Evolutionary conservation across 257 asterid species (phyloP).

Genomic region (Avicennia marina): DNA sequence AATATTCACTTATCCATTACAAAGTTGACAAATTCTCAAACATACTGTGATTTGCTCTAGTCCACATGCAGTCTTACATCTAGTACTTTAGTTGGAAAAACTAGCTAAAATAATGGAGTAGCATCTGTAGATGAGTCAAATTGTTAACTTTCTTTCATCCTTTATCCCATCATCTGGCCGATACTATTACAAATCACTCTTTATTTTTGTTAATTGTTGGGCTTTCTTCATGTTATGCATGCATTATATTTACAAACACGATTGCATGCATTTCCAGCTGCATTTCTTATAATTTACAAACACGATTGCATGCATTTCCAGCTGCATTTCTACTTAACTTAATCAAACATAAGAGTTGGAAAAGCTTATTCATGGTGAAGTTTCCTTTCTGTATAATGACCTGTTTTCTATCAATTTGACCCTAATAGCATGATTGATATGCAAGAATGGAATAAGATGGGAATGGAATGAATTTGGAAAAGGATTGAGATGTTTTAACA

Average conservation of each 20-base stretch:
- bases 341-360: not conserved
- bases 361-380: not conserved
- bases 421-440: no score
- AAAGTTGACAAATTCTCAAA: no score
- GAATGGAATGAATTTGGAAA: no score
- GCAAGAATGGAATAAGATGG: no score
- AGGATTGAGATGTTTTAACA: no score
- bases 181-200: not conserved
- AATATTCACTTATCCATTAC: not conserved
- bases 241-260: no score
- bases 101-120: not conserved
- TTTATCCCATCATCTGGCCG: not conserved
- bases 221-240: not conserved
- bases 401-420: no score
- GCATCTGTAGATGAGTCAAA: not conserved
- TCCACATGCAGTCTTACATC: not conserved
- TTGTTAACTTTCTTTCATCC: not conserved
- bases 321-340: not conserved
- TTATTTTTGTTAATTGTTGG: not conserved
- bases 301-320: not conserved
- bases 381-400: not conserved
- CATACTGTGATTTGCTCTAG: not conserved
- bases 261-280: no score
- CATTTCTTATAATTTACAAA: no score
- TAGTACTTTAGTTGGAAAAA: not conserved